These are phyloP conservation scores for Zoysia pacifica DNA, from an alignment of 176 grass and related monocot species.

Conservation along the genomic window DNA sequence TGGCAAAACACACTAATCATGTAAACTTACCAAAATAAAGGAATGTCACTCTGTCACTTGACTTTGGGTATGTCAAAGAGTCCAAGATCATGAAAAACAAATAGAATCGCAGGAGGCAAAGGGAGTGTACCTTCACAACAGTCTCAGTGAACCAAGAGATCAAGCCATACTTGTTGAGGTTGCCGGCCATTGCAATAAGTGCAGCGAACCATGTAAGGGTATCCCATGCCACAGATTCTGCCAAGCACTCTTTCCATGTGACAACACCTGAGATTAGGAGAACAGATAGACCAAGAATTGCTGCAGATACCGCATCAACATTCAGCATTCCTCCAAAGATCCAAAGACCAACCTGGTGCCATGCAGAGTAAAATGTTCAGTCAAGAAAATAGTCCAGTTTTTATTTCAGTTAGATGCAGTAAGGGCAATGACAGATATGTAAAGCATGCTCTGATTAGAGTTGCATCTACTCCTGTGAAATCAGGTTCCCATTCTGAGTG, in stretches of 20 bases:
- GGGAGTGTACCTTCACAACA: slow-evolving; percentile 88
- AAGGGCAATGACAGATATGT: neutral
- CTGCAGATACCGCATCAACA: slow-evolving; percentile 89
- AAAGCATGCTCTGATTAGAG: neutral
- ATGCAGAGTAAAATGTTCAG: slow-evolving; percentile 39
- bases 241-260: slow-evolving; percentile 98
- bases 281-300: slow-evolving; percentile 87
- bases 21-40: neutral
- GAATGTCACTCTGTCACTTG: neutral
- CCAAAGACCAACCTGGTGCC: slow-evolving; percentile 89
- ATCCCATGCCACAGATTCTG: slow-evolving; percentile 94
- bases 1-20: neutral
- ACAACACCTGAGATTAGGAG: slow-evolving; percentile 91
- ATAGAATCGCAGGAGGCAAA: neutral
- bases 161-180: slow-evolving; percentile 94
- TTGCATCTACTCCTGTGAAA: slow-evolving; percentile 1
- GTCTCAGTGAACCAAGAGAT: slow-evolving; percentile 98
- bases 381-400: slow-evolving; percentile 10
- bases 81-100: neutral
- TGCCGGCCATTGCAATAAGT: slow-evolving; percentile 96
- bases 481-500: neutral
- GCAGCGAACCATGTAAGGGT: slow-evolving; percentile 99
- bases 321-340: slow-evolving; percentile 78
- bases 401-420: neutral
- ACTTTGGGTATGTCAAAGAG: slow-evolving; percentile 1